Conservation (phyloP, 2,329 filamentous ascomycete genomes). For the Cryphonectria nitschkei region DNA sequence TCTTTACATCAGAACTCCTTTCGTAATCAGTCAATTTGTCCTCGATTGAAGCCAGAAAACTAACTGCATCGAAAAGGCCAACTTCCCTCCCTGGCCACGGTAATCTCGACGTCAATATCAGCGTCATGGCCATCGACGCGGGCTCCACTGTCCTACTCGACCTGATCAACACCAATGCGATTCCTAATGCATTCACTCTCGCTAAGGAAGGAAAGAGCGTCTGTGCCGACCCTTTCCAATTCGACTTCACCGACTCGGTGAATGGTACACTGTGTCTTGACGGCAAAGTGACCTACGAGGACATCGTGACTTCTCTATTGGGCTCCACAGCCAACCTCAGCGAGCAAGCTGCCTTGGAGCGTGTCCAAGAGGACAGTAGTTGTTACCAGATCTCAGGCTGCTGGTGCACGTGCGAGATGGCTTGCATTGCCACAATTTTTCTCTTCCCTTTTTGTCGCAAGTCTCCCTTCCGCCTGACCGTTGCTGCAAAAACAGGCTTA, state of each 20-base stretch:
- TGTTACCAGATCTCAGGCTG: neutral
- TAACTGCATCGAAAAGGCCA: neutral
- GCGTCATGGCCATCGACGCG: neutral
- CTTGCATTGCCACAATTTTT: constrained; percentile 4
- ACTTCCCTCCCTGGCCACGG: neutral
- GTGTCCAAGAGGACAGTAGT: neutral
- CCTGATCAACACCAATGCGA: neutral
- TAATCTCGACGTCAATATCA: constrained; percentile 4
- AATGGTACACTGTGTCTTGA: constrained; percentile 10
- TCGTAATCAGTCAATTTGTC: neutral
- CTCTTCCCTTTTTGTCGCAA: constrained; percentile 7
- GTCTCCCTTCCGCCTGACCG: neutral
- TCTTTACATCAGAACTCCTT: neutral
- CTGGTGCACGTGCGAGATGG: constrained; percentile 7
- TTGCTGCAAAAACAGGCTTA: no score
- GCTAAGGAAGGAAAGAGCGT: neutral
- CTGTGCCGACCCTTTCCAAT: neutral
- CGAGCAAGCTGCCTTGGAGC: neutral
- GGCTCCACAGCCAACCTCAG: neutral
- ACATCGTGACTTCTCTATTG: neutral
- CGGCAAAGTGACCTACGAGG: neutral
- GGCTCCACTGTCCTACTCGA: neutral
- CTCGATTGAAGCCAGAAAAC: neutral
- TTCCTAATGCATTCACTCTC: neutral
- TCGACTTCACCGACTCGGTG: neutral